Conservation (phyloP, 176 grass and related monocot genomes). For the Oropetium thomaeum region DNA sequence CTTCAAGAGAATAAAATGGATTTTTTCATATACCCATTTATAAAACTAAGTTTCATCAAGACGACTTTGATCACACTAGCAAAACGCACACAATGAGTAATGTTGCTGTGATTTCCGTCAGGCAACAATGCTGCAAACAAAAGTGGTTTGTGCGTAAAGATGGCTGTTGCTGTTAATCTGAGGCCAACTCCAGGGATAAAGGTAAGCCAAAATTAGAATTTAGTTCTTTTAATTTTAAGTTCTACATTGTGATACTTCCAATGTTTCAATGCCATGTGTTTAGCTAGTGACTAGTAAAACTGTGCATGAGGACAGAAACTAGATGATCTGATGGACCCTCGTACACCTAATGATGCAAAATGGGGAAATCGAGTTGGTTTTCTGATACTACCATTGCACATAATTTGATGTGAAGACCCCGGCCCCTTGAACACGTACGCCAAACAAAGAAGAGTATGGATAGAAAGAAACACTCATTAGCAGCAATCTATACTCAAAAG, state of each 20-base stretch:
- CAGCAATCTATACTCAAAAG: conserved; percentile 37
- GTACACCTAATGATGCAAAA: conserved; percentile 10
- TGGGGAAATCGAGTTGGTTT: conserved; percentile 54
- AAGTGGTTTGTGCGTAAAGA: conserved; percentile 20
- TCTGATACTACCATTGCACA: conserved; percentile 34
- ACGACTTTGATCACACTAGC: too few relatives aligned
- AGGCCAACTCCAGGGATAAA: conserved; percentile 40
- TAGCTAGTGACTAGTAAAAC: too few relatives aligned
- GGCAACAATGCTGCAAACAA: conserved; percentile 22
- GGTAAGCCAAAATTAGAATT: conserved; percentile 21
- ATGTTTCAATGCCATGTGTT: too few relatives aligned
- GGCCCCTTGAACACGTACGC: conserved; percentile 55
- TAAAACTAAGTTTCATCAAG: not conserved
- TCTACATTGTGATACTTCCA: too few relatives aligned
- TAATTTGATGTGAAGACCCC: conserved; percentile 21
- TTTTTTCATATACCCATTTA: too few relatives aligned
- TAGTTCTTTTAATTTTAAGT: too few relatives aligned
- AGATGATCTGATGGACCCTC: conserved; percentile 44
- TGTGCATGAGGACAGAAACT: conserved; percentile 13
- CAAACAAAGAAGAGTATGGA: conserved; percentile 27
- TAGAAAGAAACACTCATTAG: conserved; percentile 51
- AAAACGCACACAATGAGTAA: too few relatives aligned
- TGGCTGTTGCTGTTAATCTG: conserved; percentile 49
- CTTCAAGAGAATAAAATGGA: too few relatives aligned
- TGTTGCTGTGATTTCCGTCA: not conserved